Evolutionary conservation across 2,329 filamentous ascomycete genomes (phyloP).

Genomic region (Penicillium sp.): DNA sequence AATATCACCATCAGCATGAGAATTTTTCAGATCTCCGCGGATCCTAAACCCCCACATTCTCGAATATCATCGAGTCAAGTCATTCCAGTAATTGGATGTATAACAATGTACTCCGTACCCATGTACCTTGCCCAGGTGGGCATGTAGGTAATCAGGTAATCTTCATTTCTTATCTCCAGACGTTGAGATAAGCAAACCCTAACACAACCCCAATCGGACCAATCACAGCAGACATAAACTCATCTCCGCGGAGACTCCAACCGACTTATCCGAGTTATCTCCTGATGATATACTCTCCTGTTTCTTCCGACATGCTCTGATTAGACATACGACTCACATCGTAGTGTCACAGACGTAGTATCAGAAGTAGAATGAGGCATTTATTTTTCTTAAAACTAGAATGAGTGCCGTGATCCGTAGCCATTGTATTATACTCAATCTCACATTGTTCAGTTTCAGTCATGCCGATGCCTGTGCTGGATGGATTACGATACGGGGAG

Average conservation of each 20-base stretch:
- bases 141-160: too few relatives aligned
- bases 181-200: conserved; percentile 3
- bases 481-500: conserved; percentile 26
- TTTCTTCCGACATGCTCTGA: conserved; percentile 5
- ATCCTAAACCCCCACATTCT: neutral
- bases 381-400: conserved; percentile 11
- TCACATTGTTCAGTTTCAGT: neutral
- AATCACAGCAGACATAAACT: conserved; percentile 3
- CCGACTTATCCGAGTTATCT: neutral
- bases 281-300: conserved; percentile 5
- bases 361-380: neutral
- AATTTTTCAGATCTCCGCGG: neutral
- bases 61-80: neutral
- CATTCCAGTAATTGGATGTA: neutral
- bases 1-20: too few relatives aligned
- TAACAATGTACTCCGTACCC: too few relatives aligned
- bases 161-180: conserved; percentile 3
- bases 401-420: conserved; percentile 5
- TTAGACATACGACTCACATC: neutral
- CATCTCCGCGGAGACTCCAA: conserved; percentile 21
- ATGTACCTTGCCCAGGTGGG: too few relatives aligned
- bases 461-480: conserved; percentile 29
- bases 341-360: neutral
- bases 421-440: neutral
- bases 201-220: neutral